Evolutionary conservation across 495 filamentous ascomycete species (phyloP).

Genomic region (Annulohypoxylon maeteangense): DNA sequence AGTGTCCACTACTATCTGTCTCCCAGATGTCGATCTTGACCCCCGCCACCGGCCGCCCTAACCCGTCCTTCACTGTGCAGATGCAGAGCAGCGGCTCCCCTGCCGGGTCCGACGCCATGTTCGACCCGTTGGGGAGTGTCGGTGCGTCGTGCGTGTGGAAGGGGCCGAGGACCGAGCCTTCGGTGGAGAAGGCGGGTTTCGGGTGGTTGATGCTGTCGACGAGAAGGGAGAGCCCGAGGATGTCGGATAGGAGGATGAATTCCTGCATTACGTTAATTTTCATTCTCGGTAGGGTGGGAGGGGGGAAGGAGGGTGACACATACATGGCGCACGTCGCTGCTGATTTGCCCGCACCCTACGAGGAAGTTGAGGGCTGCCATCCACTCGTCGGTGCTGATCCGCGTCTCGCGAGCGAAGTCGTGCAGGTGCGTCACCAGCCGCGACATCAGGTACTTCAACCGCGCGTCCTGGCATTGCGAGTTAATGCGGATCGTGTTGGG

Average conservation of each 20-base stretch:
- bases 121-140: constrained; percentile 67
- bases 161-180: constrained; percentile 90
- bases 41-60: constrained; percentile 71
- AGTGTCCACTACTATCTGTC: constrained; percentile 85
- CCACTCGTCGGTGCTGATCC: constrained; percentile 83
- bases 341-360: constrained; percentile 77
- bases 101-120: constrained; percentile 76
- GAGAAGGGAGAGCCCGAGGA: constrained; percentile 87
- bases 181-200: constrained; percentile 77
- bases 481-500: constrained; percentile 79
- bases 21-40: constrained; percentile 95
- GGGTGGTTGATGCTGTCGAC: constrained; percentile 94
- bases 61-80: constrained; percentile 77
- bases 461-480: constrained; percentile 71
- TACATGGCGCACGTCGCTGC: constrained; percentile 75
- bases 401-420: constrained; percentile 84
- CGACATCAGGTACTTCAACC: constrained; percentile 77
- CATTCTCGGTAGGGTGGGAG: neutral
- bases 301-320: constrained; percentile 19
- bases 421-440: constrained; percentile 82
- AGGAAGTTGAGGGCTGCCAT: constrained; percentile 77
- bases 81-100: constrained; percentile 80
- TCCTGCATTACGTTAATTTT: constrained; percentile 63
- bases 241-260: constrained; percentile 94
- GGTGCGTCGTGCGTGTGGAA: constrained; percentile 94